phyloP scores from a whole-genome alignment of 2,329 filamentous ascomycete species.

The Penicillium corylophilum region DNA sequence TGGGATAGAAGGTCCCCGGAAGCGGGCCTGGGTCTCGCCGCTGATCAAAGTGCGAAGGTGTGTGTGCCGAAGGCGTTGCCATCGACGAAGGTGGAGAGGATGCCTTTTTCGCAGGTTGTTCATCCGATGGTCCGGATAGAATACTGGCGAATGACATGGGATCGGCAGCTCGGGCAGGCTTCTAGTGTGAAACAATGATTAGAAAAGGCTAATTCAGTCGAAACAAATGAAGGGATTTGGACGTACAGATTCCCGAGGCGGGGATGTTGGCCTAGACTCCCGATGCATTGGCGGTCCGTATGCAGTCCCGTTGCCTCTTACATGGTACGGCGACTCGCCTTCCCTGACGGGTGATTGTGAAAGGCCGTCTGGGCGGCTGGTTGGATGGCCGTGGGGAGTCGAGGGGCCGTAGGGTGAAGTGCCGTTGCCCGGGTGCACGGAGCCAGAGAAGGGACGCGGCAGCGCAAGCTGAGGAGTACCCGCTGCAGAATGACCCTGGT shows the following conservation, averaged over 20 bases:
- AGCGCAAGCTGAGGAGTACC: constrained; percentile 33
- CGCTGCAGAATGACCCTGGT: constrained; percentile 33
- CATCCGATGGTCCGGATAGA: constrained; percentile 73
- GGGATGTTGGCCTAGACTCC: constrained; percentile 34
- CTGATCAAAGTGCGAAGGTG: constrained; percentile 12
- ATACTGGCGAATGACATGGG: constrained; percentile 97
- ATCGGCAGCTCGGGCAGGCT: constrained; percentile 71
- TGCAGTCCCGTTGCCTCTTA: constrained; percentile 30
- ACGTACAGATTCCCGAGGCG: constrained; percentile 44
- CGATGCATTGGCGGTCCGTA: constrained; percentile 35
- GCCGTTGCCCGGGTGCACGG: constrained; percentile 37
- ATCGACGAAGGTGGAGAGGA: constrained; percentile 42
- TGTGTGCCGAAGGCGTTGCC: constrained; percentile 17
- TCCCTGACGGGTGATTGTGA: constrained; percentile 46
- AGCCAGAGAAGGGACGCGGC: constrained; percentile 36
- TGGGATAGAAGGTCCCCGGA: constrained; percentile 27
- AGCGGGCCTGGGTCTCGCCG: constrained; percentile 26
- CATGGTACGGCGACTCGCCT: constrained; percentile 34
- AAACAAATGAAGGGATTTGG: neutral
- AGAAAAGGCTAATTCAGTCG: constrained; percentile 13
- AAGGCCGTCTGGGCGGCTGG: constrained; percentile 36
- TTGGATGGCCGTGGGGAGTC: constrained; percentile 44
- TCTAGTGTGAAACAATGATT: constrained; percentile 47
- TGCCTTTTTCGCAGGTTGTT: constrained; percentile 50
- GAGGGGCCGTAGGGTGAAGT: constrained; percentile 39